Base-by-base conservation (phyloP, 192 early-diverging fungal species). In the Backusella parvicylindrica region DNA sequence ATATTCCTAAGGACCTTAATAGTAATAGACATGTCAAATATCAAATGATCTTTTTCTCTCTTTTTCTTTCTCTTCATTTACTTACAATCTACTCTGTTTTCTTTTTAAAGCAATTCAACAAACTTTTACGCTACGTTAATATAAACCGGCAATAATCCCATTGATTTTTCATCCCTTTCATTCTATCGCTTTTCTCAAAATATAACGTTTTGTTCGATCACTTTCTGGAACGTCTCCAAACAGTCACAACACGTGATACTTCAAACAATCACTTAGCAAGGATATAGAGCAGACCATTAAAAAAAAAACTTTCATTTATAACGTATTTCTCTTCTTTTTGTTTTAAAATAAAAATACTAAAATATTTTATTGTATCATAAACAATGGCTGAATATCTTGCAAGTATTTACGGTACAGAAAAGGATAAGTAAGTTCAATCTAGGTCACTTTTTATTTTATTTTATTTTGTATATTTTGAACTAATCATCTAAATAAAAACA, bases 341-440 rank as follows among this genome's bases (percentile, higher is more conserved):
- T 47, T 47, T 18, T 47, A 18, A 15, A 16, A 41, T n/a, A 41
- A 15, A 41, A 41, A 41, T 41, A 41, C 15, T 41, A 41, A 41
- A 41, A 41, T 12, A 41, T 47, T 16, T 47, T 47, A 18, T 47
- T 47, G 43, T 47, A 13, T 70, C 30, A 43, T 28, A 65, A 26
- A 60, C 40, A 18, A 94, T 94, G 93, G 93, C 93, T 30, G 91
- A 93, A 72, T 92, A 94, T 82, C 84, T 94, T 56, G 93, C 93
- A 4, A 90, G 88, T 43, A 99, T 99, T 70, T 99, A 97, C 82
- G 97, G 97, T 43, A 99, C 97, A 21, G 97, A 99, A 77, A 96
- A 97, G 82, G 97, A 98, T 94, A 95, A 95, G 90, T 90, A 85
- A 79, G 83, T 79, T 28, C 1, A 32, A 13, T 23, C 11, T 38